Evolutionary conservation across 139 green algal species (phyloP).

Genomic region (Spirogloea muscicola): DNA sequence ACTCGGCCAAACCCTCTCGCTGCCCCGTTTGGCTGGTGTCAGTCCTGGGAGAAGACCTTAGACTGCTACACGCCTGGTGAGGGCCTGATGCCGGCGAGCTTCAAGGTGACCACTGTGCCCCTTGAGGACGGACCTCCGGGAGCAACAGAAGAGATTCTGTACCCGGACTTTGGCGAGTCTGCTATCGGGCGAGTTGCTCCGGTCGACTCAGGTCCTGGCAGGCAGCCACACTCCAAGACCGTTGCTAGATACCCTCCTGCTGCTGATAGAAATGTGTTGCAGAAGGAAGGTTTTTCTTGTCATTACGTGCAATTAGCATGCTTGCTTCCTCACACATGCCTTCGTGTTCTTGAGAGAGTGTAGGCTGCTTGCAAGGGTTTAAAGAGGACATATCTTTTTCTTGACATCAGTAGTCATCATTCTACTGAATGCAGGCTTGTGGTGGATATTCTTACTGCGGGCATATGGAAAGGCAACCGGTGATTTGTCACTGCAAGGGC

Average conservation of each 20-base stretch:
- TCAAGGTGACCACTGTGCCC: slow-evolving; percentile 24
- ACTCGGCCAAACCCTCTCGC: too few species aligned
- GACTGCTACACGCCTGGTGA: slow-evolving; percentile 43
- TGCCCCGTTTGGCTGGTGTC: too few species aligned
- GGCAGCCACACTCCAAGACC: too few species aligned
- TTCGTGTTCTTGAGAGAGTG: too few species aligned
- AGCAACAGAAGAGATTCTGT: slow-evolving; percentile 14
- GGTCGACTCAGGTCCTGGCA: slow-evolving; percentile 34
- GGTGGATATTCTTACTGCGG: slow-evolving; percentile 37
- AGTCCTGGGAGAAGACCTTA: slow-evolving; percentile 37
- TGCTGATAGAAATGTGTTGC: too few species aligned
- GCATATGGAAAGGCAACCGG: slow-evolving; percentile 19
- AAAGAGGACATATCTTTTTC: too few species aligned
- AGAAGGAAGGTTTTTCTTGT: too few species aligned
- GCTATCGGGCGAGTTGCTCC: slow-evolving; percentile 41
- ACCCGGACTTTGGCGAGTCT: slow-evolving; percentile 45
- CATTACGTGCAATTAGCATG: too few species aligned
- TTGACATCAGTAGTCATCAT: too few species aligned
- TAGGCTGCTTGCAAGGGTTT: too few species aligned
- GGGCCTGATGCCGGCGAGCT: slow-evolving; percentile 43
- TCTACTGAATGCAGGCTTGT: slow-evolving; percentile 41
- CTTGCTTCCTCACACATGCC: too few species aligned
- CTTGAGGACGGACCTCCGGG: slow-evolving; percentile 9
- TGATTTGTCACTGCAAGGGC: slow-evolving; percentile 25
- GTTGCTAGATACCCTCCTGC: too few species aligned